A percentile compares a stretch with the other conserved stretches of the same genome.
These are phyloP conservation scores for Scheffersomyces titani DNA, from an alignment of 1,139 yeast genomes.

Conservation along the genomic window DNA sequence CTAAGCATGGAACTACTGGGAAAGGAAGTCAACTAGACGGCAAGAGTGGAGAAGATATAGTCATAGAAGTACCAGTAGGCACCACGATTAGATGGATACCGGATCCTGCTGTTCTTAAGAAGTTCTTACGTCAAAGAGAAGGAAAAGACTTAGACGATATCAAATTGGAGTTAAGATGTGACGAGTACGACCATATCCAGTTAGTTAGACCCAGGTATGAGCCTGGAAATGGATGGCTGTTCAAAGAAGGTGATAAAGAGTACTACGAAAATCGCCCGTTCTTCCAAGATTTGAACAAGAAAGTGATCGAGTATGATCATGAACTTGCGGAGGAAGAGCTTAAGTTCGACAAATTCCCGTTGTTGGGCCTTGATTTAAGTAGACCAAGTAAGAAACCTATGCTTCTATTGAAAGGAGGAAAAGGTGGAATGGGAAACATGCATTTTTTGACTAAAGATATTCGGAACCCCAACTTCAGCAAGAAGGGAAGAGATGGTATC, in stretches of 20 bases:
- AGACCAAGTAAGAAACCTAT: slow-evolving; percentile 66
- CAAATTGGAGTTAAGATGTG: slow-evolving; percentile 24
- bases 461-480: slow-evolving; percentile 87
- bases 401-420: slow-evolving; percentile 79
- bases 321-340: slow-evolving; percentile 63
- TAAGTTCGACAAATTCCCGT: slow-evolving; percentile 67
- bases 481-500: slow-evolving; percentile 71
- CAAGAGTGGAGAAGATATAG: slow-evolving; percentile 71
- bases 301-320: slow-evolving; percentile 65
- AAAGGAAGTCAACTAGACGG: slow-evolving; percentile 82
- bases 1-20: slow-evolving; percentile 73
- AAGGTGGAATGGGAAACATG: slow-evolving; percentile 96
- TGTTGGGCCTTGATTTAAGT: slow-evolving; percentile 74
- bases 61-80: slow-evolving; percentile 89
- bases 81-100: slow-evolving; percentile 88
- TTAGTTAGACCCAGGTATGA: slow-evolving; percentile 55
- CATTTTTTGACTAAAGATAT: slow-evolving; percentile 83
- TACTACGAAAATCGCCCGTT: slow-evolving; percentile 66
- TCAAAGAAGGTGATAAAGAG: slow-evolving; percentile 71
- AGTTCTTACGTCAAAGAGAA: slow-evolving; percentile 33
- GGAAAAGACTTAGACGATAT: slow-evolving; percentile 27
- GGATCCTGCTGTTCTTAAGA: slow-evolving; percentile 54
- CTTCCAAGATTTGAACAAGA: slow-evolving; percentile 62
- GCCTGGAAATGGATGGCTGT: slow-evolving; percentile 87
- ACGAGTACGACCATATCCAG: slow-evolving; percentile 48